Evolutionary conservation across 129 eudicot genomes (phyloP), one percentile per base, ranked within the genome.

Genomic region (Heracleum sosnowskyi): DNA sequence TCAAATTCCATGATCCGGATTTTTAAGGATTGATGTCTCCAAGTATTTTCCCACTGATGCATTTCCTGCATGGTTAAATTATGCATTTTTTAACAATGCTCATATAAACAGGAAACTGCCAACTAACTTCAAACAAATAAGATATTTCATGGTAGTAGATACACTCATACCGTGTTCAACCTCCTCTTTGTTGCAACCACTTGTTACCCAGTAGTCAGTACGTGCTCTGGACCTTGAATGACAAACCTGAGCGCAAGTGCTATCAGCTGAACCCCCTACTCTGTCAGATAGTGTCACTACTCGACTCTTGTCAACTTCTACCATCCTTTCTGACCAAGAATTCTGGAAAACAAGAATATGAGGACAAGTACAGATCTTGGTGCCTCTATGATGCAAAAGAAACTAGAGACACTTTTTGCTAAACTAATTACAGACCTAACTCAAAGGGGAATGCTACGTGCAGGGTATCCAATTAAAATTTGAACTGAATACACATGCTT

Each of bases 321-420:
- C 87, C 35, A 88, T 93, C 76, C 75, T 85, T 83, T 86, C 87
- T 76, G 92, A 85, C 97, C 97, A 90, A 34, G 95, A 93, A 86
- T 87, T 91, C 98, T 93, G 83, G 83, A 31, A 77, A 63, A 9
- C 33, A 75, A 64, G 47, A 36, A 69, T 28, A 40, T 11, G 26
- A 11, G 15, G 24, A 40, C 40, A 37, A 17, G 34, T 6, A 17
- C 26, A 35, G 0, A 49, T 36, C 17, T 20, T 11, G 63, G 28
- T 76, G 36, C 34, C 79, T 76, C 35, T n/a, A n/a, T n/a, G n/a
- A n/a, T n/a, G 39, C 73, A 15, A n/a, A n/a, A n/a, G n/a, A n/a
- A n/a, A n/a, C 46, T 18, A 24, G 11, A 37, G 40, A 37, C 40
- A 36, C 26, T 36, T 36, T 40, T 34, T 11, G 35, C 33, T 40